Conservation (phyloP, 202 grass and related monocot species). For the Setaria italica region DNA sequence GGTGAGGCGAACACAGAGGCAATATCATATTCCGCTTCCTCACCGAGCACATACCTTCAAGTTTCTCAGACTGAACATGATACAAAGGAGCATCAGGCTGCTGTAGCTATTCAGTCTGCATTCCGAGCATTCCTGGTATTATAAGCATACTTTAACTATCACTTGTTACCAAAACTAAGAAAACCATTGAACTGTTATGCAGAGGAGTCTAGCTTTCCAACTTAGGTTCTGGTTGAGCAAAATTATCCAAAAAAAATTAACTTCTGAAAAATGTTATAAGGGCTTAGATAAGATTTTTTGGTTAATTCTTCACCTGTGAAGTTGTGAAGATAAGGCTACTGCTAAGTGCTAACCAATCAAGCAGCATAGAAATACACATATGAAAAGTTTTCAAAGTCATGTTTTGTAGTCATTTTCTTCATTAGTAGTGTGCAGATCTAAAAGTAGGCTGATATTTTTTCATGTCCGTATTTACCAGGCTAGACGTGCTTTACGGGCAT, state of each 20-base stretch:
- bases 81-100: slow-evolving; percentile 57
- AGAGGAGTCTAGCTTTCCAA: slow-evolving; percentile 5
- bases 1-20: slow-evolving; percentile 42
- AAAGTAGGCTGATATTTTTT: slow-evolving; percentile 21
- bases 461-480: slow-evolving; percentile 48
- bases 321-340: background rate
- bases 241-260: background rate
- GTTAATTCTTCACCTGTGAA: slow-evolving; percentile 22
- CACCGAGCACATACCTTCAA: slow-evolving; percentile 39
- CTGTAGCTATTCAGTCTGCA: slow-evolving; percentile 59
- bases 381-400: background rate
- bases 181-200: slow-evolving; percentile 8
- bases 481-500: slow-evolving; percentile 73
- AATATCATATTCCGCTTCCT: slow-evolving; percentile 39
- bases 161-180: slow-evolving; percentile 17
- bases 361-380: background rate
- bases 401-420: slow-evolving; percentile 15
- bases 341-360: background rate
- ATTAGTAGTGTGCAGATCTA: background rate
- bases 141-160: slow-evolving; percentile 34
- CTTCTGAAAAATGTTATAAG: background rate
- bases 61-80: slow-evolving; percentile 43
- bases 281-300: background rate
- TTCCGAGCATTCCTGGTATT: slow-evolving; percentile 73
- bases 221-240: background rate